phyloP scores from a whole-genome alignment of 345 rosid genomes.

The Heritiera littoralis region DNA sequence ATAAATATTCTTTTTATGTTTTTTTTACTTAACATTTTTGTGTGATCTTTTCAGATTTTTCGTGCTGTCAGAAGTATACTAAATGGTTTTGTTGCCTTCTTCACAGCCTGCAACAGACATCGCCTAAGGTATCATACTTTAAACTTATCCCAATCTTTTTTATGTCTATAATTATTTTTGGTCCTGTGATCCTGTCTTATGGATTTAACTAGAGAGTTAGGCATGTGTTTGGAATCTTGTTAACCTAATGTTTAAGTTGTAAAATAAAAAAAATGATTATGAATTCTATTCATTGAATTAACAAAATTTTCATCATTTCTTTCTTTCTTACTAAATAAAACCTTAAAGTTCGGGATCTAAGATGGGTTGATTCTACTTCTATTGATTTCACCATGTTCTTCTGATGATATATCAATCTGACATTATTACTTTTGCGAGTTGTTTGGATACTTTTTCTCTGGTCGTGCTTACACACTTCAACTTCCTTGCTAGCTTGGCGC shows the following conservation, averaged over 20 bases:
- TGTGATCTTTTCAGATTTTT: conserved; percentile 62
- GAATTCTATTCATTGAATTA: no score
- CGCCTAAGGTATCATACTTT: conserved; percentile 71
- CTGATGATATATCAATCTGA: not conserved
- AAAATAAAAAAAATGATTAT: no score
- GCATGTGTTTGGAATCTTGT: not conserved
- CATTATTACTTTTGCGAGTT: not conserved
- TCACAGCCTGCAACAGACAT: conserved; percentile 92
- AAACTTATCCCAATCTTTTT: not conserved
- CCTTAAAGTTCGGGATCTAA: no score
- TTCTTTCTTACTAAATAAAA: no score
- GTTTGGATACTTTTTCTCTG: not conserved
- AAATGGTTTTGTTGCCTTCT: conserved; percentile 87
- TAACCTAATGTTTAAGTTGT: no score
- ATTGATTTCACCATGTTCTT: not conserved
- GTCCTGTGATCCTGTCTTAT: not conserved
- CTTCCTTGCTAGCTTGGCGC: not conserved
- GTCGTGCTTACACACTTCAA: not conserved
- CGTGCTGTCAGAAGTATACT: conserved; percentile 89
- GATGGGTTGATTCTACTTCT: not conserved
- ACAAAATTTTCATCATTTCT: no score
- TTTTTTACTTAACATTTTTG: conserved; percentile 11
- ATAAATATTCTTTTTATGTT: not conserved
- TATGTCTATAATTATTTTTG: not conserved
- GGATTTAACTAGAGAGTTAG: not conserved